Conservation (phyloP, 148 eudicot species). For the Dysphania ambrosioides region DNA sequence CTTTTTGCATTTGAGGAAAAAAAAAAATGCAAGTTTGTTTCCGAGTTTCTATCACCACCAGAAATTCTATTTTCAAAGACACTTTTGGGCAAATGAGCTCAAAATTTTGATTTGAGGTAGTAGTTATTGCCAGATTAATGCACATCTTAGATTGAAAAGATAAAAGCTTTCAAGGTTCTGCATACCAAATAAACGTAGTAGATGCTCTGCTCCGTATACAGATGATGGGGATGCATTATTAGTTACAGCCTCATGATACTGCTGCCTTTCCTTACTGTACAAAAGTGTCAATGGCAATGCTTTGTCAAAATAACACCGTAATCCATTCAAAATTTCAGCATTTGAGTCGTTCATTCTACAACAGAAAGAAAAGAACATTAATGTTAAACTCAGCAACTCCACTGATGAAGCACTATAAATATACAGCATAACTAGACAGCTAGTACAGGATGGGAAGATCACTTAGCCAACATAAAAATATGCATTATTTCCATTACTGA, state of each 20-base stretch:
- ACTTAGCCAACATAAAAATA: background rate
- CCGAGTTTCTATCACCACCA: background rate
- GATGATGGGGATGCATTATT: slow-evolving; percentile 79
- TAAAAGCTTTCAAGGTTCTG: background rate
- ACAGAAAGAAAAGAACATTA: slow-evolving; percentile 1
- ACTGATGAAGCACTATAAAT: background rate
- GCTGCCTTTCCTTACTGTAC: slow-evolving; percentile 89
- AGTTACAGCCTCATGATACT: slow-evolving; percentile 63
- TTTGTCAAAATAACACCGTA: slow-evolving; percentile 86
- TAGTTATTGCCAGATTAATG: background rate
- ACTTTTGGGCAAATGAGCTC: background rate
- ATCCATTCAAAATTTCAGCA: slow-evolving; percentile 78
- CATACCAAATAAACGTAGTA: slow-evolving; percentile 95
- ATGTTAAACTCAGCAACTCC: slow-evolving; percentile 2
- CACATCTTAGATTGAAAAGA: background rate
- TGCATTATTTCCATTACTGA: background rate
- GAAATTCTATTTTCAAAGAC: background rate
- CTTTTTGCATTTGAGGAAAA: background rate
- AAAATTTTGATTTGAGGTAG: background rate
- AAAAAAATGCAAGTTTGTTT: background rate
- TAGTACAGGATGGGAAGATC: background rate
- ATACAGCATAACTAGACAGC: background rate
- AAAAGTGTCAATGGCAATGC: slow-evolving; percentile 76
- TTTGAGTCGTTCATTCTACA: slow-evolving; percentile 68
- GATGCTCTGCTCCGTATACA: slow-evolving; percentile 94